These are phyloP conservation scores for Angophora floribunda DNA, from an alignment of 345 rosid species.

Conservation along the genomic window DNA sequence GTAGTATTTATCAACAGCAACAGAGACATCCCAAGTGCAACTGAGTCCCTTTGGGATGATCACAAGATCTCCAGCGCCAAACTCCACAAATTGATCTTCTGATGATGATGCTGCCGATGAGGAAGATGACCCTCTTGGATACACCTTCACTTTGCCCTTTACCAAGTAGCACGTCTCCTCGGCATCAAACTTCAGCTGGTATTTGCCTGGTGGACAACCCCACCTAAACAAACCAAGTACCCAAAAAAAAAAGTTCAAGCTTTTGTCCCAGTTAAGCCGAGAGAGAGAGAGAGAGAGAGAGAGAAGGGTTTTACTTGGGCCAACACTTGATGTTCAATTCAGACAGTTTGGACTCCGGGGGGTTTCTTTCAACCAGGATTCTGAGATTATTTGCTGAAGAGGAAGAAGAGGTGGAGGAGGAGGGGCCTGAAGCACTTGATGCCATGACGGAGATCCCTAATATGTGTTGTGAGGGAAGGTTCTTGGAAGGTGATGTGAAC, in stretches of 20 bases:
- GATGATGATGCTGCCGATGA: background rate
- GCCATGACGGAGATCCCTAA: background rate
- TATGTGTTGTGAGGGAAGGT: background rate
- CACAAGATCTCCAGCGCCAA: constrained; percentile 92
- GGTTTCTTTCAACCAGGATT: constrained; percentile 59
- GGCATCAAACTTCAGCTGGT: constrained; percentile 76
- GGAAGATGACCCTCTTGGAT: constrained; percentile 35
- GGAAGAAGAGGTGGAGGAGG: background rate
- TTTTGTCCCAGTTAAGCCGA: background rate
- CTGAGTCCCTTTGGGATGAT: constrained; percentile 73
- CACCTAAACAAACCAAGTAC: constrained; percentile 25
- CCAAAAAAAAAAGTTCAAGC: background rate
- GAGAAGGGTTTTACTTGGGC: constrained; percentile 53
- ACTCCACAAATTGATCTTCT: constrained; percentile 47
- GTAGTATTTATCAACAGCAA: constrained; percentile 80
- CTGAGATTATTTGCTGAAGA: constrained; percentile 28
- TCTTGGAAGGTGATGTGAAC: background rate
- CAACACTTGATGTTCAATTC: constrained; percentile 86
- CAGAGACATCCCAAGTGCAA: constrained; percentile 88
- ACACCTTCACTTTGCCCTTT: constrained; percentile 75
- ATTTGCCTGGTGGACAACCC: constrained; percentile 89
- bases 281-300: background rate
- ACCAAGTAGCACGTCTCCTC: constrained; percentile 80
- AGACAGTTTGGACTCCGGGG: constrained; percentile 52
- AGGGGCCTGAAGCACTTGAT: background rate